Base-by-base conservation (phyloP, 2,329 filamentous ascomycete species). In the Aspergillus fructus region DNA sequence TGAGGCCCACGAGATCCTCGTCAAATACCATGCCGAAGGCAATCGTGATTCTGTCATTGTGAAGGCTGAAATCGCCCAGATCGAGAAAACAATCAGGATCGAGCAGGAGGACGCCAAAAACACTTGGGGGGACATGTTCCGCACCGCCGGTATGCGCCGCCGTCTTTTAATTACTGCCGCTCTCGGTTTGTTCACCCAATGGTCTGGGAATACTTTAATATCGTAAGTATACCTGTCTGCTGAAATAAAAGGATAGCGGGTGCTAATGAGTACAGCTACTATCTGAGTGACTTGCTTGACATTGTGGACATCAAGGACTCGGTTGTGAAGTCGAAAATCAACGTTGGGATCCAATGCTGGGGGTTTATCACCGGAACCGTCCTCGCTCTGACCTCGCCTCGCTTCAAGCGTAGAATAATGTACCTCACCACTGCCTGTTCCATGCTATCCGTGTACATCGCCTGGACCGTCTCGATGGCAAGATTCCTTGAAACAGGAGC, bases 31-130 rank as follows among this genome's bases (percentile, higher is more conserved):
- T 60, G 81, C 81, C 17, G 83, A 84, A 63, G 83, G 81, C 2
- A 76, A 84, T 49, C 65, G 65, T 6, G 68, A 76, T 34, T 83
- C 81, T 0, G 71, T 79, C 12, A 78, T 86, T 12, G 83, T 86
- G 24, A 77, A 79, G 51, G 83, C 82, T 8, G 85, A 88, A 65
- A 82, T 86, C 64, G 79, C 79, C 0, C 83, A 88, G 67, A 88
- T 88, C 62, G 75, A 81, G 49, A 77, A 79, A 4, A 83, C 84
- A 0, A 81, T 86, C 64, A 76, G 78, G 30, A 64, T 83, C 1
- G 83, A 86, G 65, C 71, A 81, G 53, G 81, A 86, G 33, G 63
- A 59, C 17, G 43, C 64, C 9, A 67, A 65, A 8, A 60, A 65
- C 48, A 60, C 63, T 13, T 72, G 70, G 70, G 46, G 49, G 33